Evolutionary conservation across 768 basidiomycete species (phyloP).

Genomic region (Lentinula raphanica): DNA sequence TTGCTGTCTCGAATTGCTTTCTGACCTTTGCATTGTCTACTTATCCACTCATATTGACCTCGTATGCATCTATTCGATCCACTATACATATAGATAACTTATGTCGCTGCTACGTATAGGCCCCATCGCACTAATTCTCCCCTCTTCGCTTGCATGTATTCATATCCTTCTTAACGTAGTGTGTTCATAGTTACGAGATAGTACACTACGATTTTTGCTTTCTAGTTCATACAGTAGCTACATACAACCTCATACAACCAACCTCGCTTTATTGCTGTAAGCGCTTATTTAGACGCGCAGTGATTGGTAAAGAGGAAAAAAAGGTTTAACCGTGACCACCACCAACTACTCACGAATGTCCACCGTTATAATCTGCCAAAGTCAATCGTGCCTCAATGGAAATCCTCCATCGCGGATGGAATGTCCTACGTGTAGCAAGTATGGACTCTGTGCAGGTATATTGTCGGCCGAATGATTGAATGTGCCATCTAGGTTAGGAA

Average conservation of each 20-base stretch:
- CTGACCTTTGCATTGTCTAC: constrained; percentile 20
- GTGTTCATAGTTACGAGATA: not conserved
- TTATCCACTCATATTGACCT: constrained; percentile 14
- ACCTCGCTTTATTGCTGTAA: not conserved
- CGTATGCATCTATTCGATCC: constrained; percentile 3
- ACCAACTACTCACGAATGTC: constrained; percentile 2
- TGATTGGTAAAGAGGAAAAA: not conserved
- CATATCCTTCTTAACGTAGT: not conserved
- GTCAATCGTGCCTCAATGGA: constrained; percentile 66
- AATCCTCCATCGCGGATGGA: constrained; percentile 84
- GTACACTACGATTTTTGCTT: not conserved
- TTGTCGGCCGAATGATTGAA: constrained; percentile 7
- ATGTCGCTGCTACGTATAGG: not conserved
- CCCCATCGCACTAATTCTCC: constrained; percentile 7
- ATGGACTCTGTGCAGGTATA: constrained; percentile 4
- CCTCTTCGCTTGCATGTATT: constrained; percentile 5
- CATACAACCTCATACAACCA: no score
- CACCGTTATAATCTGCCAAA: constrained; percentile 54
- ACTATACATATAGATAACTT: constrained; percentile 6
- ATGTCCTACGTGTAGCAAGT: constrained; percentile 95
- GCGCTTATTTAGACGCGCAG: not conserved
- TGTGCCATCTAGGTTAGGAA: constrained; percentile 48
- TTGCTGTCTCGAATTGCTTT: constrained; percentile 36
- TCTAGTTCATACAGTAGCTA: not conserved
- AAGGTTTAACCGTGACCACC: not conserved